Percentiles rank a stretch among this genome's conserved stretches.
phyloP scores from a whole-genome alignment of 768 basidiomycete genomes.

The Psilocybe tampanensis region DNA sequence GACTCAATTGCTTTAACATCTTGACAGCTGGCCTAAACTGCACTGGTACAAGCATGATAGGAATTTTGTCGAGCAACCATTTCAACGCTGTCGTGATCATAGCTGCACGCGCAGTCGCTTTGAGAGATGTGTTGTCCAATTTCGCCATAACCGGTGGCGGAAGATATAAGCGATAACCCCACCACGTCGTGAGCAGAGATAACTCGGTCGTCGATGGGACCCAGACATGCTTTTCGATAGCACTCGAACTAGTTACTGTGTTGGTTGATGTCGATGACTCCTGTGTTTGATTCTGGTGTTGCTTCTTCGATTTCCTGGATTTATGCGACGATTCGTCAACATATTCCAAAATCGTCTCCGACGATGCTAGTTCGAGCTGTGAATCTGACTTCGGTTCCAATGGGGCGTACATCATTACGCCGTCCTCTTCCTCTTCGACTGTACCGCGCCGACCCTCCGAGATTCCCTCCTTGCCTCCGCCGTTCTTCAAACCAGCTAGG shows the following conservation, averaged over 20 bases:
- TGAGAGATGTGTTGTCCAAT: constrained; percentile 63
- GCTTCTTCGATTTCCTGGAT: constrained; percentile 1
- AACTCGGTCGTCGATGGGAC: constrained; percentile 74
- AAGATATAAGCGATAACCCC: constrained; percentile 79
- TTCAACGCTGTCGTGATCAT: constrained; percentile 75
- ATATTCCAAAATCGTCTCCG: constrained; percentile 53
- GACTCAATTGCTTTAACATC: constrained; percentile 63
- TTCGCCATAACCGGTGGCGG: constrained; percentile 74
- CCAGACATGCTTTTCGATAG: constrained; percentile 49
- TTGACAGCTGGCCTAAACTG: constrained; percentile 58
- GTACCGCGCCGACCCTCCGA: constrained; percentile 24
- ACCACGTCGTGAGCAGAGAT: constrained; percentile 77
- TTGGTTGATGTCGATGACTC: constrained; percentile 20
- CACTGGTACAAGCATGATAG: constrained; percentile 58
- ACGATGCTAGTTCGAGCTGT: constrained; percentile 68
- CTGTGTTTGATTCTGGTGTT: neutral
- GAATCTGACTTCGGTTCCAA: constrained; percentile 64
- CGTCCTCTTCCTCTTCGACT: constrained; percentile 48
- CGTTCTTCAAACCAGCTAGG: constrained; percentile 49
- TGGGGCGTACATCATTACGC: constrained; percentile 78
- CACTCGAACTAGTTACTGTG: constrained; percentile 12
- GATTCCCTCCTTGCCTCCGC: constrained; percentile 15
- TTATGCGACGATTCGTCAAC: constrained; percentile 34
- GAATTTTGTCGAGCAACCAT: constrained; percentile 70
- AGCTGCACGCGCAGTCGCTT: constrained; percentile 73